Evolutionary conservation across 2,329 filamentous ascomycete species (phyloP).

Genomic region (Aspergillus arachidicola): DNA sequence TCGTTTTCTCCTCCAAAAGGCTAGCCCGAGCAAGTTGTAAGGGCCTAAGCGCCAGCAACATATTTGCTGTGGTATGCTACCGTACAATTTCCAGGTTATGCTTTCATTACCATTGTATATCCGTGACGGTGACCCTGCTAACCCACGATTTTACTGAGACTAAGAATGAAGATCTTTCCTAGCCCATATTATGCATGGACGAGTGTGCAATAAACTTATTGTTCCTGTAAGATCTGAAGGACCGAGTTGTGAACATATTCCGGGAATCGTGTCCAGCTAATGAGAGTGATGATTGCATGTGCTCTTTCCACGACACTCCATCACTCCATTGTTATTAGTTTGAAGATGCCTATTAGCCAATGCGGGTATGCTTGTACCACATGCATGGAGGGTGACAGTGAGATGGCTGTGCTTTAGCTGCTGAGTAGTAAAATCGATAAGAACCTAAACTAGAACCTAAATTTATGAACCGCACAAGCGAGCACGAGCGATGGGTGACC

Average conservation of each 20-base stretch:
- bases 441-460: neutral
- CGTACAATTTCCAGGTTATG: neutral
- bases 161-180: neutral
- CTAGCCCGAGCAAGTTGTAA: neutral
- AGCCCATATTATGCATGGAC: neutral
- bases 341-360: neutral
- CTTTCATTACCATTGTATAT: neutral
- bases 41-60: neutral
- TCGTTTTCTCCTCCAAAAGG: neutral
- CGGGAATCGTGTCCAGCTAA: neutral
- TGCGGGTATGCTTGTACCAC: neutral
- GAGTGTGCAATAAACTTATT: neutral
- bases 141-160: neutral
- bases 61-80: neutral
- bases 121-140: neutral
- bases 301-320: neutral
- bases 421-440: too few species aligned
- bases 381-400: neutral
- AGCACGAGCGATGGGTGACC: neutral
- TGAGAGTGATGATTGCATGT: neutral
- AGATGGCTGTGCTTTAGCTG: neutral
- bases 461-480: neutral
- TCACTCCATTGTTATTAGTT: neutral
- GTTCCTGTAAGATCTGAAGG: neutral
- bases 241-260: neutral